A percentile compares a stretch with the other conserved stretches of the same genome.
Conservation (phyloP, 768 basidiomycete species). For the Pisolithus tinctorius region DNA sequence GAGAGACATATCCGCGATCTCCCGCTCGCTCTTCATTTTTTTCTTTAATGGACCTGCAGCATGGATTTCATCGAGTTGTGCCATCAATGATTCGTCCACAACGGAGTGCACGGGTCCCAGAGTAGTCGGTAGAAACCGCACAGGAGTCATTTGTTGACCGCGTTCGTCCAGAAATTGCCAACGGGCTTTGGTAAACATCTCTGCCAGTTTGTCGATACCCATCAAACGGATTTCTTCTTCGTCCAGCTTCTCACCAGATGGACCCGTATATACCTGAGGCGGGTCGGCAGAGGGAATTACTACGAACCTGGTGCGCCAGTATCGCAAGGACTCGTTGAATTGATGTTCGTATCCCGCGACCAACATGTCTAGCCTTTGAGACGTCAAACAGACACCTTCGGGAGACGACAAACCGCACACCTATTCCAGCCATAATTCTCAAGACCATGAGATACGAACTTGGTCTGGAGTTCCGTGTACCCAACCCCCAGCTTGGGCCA, state of each 20-base stretch:
- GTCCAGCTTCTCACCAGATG: conserved; percentile 67
- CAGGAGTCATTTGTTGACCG: conserved; percentile 43
- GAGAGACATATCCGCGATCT: conserved; percentile 61
- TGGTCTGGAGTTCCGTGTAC: conserved; percentile 72
- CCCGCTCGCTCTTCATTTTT: conserved; percentile 74
- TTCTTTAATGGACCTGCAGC: conserved; percentile 67
- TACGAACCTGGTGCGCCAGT: conserved; percentile 92
- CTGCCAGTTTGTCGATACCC: conserved; percentile 88
- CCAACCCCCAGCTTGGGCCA: conserved; percentile 90
- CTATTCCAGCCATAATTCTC: conserved; percentile 87
- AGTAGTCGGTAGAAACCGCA: conserved; percentile 79
- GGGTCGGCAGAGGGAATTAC: conserved; percentile 81
- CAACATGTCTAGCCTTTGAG: conserved; percentile 70
- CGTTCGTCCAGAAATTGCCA: conserved; percentile 54
- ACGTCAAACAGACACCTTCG: conserved; percentile 1
- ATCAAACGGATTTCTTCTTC: conserved; percentile 84
- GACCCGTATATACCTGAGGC: conserved; percentile 47
- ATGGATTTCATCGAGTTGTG: conserved; percentile 76
- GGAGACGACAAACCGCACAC: conserved; percentile 30
- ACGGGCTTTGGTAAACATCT: conserved; percentile 77
- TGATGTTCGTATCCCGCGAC: conserved; percentile 77
- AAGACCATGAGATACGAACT: conserved; percentile 70
- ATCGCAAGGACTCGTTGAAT: conserved; percentile 76
- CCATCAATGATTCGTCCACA: conserved; percentile 70
- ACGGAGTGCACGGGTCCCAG: conserved; percentile 76